Base-by-base conservation (phyloP, 2,329 filamentous ascomycete genomes). In the Aspergillus udagawae region DNA sequence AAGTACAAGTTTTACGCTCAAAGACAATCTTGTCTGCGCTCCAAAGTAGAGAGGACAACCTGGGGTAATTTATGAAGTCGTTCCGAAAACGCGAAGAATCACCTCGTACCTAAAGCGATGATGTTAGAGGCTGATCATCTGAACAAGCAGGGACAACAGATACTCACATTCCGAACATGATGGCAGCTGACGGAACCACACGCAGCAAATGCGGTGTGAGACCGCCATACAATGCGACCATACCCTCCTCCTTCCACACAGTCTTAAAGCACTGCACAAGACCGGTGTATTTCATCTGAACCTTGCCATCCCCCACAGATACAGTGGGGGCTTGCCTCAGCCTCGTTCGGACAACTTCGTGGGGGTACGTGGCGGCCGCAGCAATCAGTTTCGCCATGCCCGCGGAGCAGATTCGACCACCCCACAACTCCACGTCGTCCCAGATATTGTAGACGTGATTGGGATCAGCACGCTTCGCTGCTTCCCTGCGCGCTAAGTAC, bases 121-220 rank as follows among this genome's bases (percentile, higher is more conserved):
- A 64, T 41, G 71, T 77, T 60, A 73, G 71, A 71, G 35, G 56
- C 61, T 20, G 61, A 64, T 59, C 67, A 63, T 41, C 14, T 27
- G n/a, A 42, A 29, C 49, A 23, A 23, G 49, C n/a, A 42, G 52
- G 25, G 55, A 38, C 41, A 21, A 35, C 44, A 41, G 20, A 41
- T 53, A 63, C 69, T 70, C 81, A 96, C 80, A 94, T 94, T 75
- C 91, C 92, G 73, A 97, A 96, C 90, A 96, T 97, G 73, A 97
- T 96, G 64, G 90, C 92, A 7, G 93, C 92, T 65, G 90, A 94
- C 1, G 93, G 93, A 5, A 97, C 92, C 6, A 92, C 92, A 60
- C 92, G 84, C 75, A 97, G 84, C 67, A 97, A 85, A 72, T 97
- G 93, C 49, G 93, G 92, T 14, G 92, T 95, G 68, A 97, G 80